phyloP scores from a whole-genome alignment of 1,284 basidiomycete genomes.

The Ganoderma sinense region DNA sequence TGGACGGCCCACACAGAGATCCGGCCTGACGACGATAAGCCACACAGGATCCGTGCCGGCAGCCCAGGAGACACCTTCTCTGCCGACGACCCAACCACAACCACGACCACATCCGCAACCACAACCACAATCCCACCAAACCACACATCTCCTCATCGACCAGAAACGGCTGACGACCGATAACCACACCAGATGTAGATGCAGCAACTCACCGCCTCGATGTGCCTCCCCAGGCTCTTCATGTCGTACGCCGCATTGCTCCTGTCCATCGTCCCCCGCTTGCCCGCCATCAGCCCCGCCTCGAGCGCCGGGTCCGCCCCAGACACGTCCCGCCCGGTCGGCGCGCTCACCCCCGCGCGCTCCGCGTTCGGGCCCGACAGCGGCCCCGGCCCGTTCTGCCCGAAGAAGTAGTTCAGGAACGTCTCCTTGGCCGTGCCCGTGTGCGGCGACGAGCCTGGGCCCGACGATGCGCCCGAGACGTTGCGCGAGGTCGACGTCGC shows the following conservation, averaged over 20 bases:
- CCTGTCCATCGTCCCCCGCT: conserved; percentile 68
- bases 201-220: conserved; percentile 81
- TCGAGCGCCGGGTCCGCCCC: conserved; percentile 56
- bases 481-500: conserved; percentile 37
- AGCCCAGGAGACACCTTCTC: neutral
- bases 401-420: conserved; percentile 97
- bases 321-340: conserved; percentile 64
- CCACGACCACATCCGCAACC: neutral
- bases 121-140: neutral
- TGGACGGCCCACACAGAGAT: neutral
- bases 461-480: conserved; percentile 41
- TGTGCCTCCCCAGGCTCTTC: conserved; percentile 97
- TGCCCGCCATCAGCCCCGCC: conserved; percentile 70
- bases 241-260: conserved; percentile 94
- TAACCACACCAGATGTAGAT: neutral
- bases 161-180: neutral
- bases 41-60: neutral
- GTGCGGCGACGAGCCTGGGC: conserved; percentile 20
- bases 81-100: neutral
- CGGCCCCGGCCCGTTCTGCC: conserved; percentile 79
- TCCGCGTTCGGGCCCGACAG: conserved; percentile 60
- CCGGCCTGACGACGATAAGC: neutral
- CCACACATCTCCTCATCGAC: neutral
- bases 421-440: conserved; percentile 76
- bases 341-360: conserved; percentile 27